Conservation (phyloP, 2,329 filamentous ascomycete species). For the Clonostachys chloroleuca region DNA sequence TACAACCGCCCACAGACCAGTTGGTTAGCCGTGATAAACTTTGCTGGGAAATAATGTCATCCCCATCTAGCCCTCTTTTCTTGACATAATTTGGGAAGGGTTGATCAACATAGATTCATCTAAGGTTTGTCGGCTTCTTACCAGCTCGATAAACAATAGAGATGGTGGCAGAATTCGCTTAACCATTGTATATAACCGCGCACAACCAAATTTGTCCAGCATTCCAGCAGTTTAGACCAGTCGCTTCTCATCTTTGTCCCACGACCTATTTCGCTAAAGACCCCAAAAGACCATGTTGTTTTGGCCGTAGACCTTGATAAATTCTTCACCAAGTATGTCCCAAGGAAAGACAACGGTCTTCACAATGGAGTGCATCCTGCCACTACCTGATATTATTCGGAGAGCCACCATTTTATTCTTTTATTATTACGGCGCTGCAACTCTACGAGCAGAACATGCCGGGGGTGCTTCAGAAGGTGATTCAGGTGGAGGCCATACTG, state of each 20-base stretch:
- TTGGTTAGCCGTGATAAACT: no score
- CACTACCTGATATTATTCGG: slow-evolving; percentile 10
- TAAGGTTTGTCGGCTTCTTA: no score
- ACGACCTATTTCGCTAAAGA: not conserved
- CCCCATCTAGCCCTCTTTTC: no score
- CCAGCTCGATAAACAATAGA: no score
- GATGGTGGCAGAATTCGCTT: no score
- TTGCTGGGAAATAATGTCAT: no score
- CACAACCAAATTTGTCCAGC: slow-evolving; percentile 1
- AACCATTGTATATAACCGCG: not conserved
- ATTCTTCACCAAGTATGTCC: slow-evolving; percentile 1
- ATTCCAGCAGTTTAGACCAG: slow-evolving; percentile 2
- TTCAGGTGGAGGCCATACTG: no score
- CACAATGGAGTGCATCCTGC: slow-evolving; percentile 10
- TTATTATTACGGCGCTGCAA: not conserved
- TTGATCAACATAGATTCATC: no score
- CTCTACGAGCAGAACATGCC: no score
- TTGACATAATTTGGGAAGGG: no score
- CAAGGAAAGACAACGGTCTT: not conserved
- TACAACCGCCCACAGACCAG: no score
- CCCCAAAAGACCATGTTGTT: not conserved
- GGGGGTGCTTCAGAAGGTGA: no score
- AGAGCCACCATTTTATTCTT: slow-evolving; percentile 6
- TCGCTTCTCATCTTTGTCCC: slow-evolving; percentile 1
- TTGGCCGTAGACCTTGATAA: not conserved